Conservation (phyloP, 345 rosid species). For the Lagerstroemia speciosa region DNA sequence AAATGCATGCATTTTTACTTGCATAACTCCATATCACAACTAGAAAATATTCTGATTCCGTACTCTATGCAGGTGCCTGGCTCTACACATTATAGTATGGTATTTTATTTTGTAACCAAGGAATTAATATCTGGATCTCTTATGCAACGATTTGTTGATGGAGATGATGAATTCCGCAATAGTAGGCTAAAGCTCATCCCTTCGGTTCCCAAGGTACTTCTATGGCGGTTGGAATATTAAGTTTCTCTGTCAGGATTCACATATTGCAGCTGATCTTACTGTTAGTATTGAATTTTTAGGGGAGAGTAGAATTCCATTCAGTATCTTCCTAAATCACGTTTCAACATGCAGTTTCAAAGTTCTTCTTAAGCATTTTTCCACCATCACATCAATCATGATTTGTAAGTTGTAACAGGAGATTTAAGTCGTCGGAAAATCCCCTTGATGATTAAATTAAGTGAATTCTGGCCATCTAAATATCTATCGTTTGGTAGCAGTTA, state of each 20-base stretch:
- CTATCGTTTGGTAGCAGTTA: neutral
- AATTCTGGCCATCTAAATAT: too few species aligned
- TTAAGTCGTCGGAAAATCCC: too few species aligned
- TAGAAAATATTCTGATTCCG: neutral
- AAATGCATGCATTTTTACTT: neutral
- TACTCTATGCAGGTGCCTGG: slow-evolving; percentile 66
- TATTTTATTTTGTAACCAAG: slow-evolving; percentile 74
- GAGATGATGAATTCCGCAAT: slow-evolving; percentile 96
- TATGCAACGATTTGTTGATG: slow-evolving; percentile 89
- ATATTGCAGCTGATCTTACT: too few species aligned
- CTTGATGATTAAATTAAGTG: too few species aligned
- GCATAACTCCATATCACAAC: neutral
- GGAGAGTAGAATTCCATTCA: neutral
- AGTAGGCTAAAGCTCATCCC: slow-evolving; percentile 97
- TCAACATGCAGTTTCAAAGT: too few species aligned
- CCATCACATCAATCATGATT: neutral
- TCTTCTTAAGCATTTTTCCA: too few species aligned
- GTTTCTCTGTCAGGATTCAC: neutral
- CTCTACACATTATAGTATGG: slow-evolving; percentile 96
- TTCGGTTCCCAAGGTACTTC: slow-evolving; percentile 74
- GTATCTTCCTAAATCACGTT: neutral
- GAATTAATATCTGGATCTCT: slow-evolving; percentile 66
- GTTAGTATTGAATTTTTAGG: too few species aligned
- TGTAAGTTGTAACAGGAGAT: neutral
- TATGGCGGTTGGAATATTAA: neutral